Base-by-base conservation (phyloP, 768 basidiomycete species). In the Leucocoprinus sp. region DNA sequence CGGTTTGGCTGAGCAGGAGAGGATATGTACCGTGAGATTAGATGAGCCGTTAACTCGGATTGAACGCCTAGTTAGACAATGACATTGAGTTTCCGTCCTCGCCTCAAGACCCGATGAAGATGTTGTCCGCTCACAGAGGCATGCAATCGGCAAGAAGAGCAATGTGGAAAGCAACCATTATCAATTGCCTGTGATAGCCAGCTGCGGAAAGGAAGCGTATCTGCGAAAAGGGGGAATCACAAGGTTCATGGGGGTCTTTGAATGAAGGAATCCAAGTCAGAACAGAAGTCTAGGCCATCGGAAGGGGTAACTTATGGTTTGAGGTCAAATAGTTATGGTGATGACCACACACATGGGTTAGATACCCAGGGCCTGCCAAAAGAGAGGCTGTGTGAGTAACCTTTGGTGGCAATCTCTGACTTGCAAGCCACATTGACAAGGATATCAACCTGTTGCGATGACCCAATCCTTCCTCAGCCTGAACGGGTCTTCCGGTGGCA, bases 261-360 rank as follows among this genome's bases (percentile, higher is more conserved):
- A 18, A 48, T 27, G 38, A 14, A 34, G 37, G 36, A 28, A 27
- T 35, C 8, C 31, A 42, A 29, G 9, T 23, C n/a, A 23, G 34
- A 48, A 48, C 39, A 28, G 39, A 48, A 42, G 46, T 33, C 46
- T 48, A 35, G 34, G 46, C 40, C 40, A 48, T 39, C 40, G 46
- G 46, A 42, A 27, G 40, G 40, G 17, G 38, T n/a, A n/a, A n/a
- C n/a, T 26, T 48, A 41, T 48, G 24, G 33, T 36, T 41, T 5
- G 39, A 42, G 33, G 46, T 33, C 31, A 19, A 41, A 36, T 36
- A 12, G n/a, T 35, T 29, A 40, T 41, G 46, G 39, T 48, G 31
- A 23, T 47, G 45, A 14, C 9, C 37, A 37, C 45, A 47, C 37
- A 37, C 45, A 47, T 34, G 39, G 26, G 45, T 39, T 11, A 47